These are phyloP conservation scores for Akanthomyces lecanii DNA, from an alignment of 2,329 filamentous ascomycete genomes.

Conservation along the genomic window DNA sequence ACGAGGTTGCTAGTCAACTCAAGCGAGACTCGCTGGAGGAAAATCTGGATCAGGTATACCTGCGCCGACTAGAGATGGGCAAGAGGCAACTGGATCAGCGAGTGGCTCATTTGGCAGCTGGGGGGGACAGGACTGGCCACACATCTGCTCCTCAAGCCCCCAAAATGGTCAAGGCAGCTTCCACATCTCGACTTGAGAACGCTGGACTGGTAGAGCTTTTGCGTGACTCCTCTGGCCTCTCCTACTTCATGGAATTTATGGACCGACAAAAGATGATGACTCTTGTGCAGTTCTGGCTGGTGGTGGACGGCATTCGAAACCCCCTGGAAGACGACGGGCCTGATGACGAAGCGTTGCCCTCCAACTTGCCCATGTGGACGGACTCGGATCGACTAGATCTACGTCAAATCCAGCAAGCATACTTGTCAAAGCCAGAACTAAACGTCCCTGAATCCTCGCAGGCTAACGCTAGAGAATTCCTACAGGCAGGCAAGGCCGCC, in stretches of 20 bases:
- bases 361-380: constrained; percentile 66
- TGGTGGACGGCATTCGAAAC: constrained; percentile 93
- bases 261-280: constrained; percentile 83
- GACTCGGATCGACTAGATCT: constrained; percentile 83
- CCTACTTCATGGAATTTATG: constrained; percentile 99
- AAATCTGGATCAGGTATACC: constrained; percentile 77
- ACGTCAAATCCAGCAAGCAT: constrained; percentile 86
- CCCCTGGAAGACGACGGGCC: constrained; percentile 76
- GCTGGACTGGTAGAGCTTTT: constrained; percentile 80
- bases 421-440: constrained; percentile 77
- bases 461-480: constrained; percentile 68
- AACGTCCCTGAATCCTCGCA: constrained; percentile 68
- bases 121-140: constrained; percentile 47
- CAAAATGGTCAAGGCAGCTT: constrained; percentile 27
- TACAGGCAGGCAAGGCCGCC: constrained; percentile 71
- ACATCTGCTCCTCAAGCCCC: constrained; percentile 25
- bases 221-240: constrained; percentile 82
- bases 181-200: constrained; percentile 64
- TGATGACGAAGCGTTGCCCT: constrained; percentile 61
- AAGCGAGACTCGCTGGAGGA: constrained; percentile 78
- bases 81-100: constrained; percentile 87
- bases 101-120: constrained; percentile 73
- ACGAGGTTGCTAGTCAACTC: constrained; percentile 85
- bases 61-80: constrained; percentile 86
- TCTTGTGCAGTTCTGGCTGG: constrained; percentile 95